Base-by-base conservation (phyloP, 2,329 filamentous ascomycete genomes). In the Epichloe uncinata region DNA sequence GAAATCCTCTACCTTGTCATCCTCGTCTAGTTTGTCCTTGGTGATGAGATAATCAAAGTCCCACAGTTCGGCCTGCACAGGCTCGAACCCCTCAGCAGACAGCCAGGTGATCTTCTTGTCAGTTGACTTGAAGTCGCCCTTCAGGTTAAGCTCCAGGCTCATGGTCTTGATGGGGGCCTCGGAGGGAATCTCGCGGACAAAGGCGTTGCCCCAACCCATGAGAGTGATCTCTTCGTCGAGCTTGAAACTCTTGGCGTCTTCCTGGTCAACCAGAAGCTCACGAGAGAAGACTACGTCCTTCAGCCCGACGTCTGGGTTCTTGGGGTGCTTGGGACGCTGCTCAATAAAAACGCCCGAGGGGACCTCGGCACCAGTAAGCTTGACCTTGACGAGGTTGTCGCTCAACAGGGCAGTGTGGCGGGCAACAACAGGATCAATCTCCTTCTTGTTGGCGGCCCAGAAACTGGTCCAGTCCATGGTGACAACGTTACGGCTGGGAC, bases 31-130 rank as follows among this genome's bases (percentile, higher is more conserved):
- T 63, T 93, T 90, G 65, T 97, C 91, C 75, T 96, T 97, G 53
- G 85, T 94, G 63, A 97, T 85, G 45, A 97, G 77, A 70, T 94
- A 91, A 69, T 95, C 91, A 65, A 96, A 97, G 58, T 96, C 89
- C 69, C 90, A 91, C 11, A 95, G 77, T 67, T 95, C 87, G 20
- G 93, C 82, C 7, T 83, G 81, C 13, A 95, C 75, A 0, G 95
- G 77, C 52, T 85, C 78, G 69, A 91, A 85, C 42, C 78, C 79
- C 57, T 87, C 79, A 0, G 77, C 78, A 1, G 87, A 84, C 45
- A 97, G 73, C 91, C 91, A 97, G 1, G 90, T 96, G 37, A 97
- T 81, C 75, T 97, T 97, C 80, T 96, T 96, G 62, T 88, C 82
- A 0, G 91, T 97, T 63, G 87, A 84, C 75, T 95, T 95, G 67